Percentiles rank a stretch among this genome's conserved stretches.
phyloP scores from a whole-genome alignment of 2,329 filamentous ascomycete species.

The Microcyclosporella mali region DNA sequence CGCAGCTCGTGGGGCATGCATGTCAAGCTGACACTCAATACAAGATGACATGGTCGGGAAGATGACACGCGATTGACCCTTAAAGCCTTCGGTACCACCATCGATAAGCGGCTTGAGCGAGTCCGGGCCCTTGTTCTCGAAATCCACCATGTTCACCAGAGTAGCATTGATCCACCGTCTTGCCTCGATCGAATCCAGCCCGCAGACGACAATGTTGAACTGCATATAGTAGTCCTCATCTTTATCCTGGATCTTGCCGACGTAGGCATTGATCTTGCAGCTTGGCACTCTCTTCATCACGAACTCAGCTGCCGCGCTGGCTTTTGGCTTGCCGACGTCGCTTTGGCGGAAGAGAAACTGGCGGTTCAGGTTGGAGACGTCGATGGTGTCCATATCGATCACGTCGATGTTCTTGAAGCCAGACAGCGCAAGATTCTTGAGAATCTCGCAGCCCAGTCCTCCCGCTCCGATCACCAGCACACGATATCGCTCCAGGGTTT shows the following conservation, averaged over 20 bases:
- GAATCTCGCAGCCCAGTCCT: constrained; percentile 88
- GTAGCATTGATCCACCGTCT: constrained; percentile 98
- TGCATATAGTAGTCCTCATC: constrained; percentile 96
- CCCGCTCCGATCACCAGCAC: constrained; percentile 68
- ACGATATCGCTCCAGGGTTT: constrained; percentile 61
- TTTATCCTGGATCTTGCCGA: constrained; percentile 93
- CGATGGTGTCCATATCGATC: constrained; percentile 99
- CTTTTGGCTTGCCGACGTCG: constrained; percentile 91
- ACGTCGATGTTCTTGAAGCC: constrained; percentile 97
- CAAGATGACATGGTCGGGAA: constrained; percentile 89
- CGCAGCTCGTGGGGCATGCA: constrained; percentile 95
- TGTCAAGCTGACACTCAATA: constrained; percentile 96
- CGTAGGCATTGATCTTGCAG: constrained; percentile 88
- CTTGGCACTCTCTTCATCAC: constrained; percentile 85
- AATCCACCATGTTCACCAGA: constrained; percentile 82
- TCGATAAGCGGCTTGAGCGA: constrained; percentile 90
- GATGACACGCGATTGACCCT: constrained; percentile 89
- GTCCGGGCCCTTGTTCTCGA: constrained; percentile 69
- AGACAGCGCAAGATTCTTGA: constrained; percentile 92
- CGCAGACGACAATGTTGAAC: constrained; percentile 89
- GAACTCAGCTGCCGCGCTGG: constrained; percentile 84
- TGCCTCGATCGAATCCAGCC: constrained; percentile 93
- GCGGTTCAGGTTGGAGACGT: constrained; percentile 95
- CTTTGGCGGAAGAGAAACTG: constrained; percentile 91
- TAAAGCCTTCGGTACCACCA: constrained; percentile 96